phyloP scores from a whole-genome alignment of 371 early-diverging fungal species.

The Thermomucor indicae-seudaticae region DNA sequence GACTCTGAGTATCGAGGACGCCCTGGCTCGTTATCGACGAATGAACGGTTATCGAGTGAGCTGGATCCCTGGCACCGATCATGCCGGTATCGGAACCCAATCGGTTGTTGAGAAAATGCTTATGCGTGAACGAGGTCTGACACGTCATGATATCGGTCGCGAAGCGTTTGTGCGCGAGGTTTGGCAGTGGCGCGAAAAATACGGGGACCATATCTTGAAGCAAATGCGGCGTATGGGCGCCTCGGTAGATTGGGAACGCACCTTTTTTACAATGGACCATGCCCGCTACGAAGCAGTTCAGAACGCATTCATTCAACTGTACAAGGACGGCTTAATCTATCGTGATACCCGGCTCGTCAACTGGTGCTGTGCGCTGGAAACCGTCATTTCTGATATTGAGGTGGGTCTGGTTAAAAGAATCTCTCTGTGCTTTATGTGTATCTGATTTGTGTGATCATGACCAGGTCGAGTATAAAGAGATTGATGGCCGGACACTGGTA shows the following conservation, averaged over 20 bases:
- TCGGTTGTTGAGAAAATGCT: constrained; percentile 92
- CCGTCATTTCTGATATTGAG: constrained; percentile 95
- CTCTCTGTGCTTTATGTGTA: too few relatives aligned
- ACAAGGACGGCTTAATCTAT: constrained; percentile 89
- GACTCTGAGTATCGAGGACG: constrained; percentile 87
- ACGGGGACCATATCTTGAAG: constrained; percentile 56
- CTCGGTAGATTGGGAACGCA: constrained; percentile 80
- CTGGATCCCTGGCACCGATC: constrained; percentile 96
- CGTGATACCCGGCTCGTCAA: constrained; percentile 90
- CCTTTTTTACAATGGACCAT: constrained; percentile 92
- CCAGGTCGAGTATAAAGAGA: constrained; percentile 69
- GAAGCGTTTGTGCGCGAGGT: constrained; percentile 84
- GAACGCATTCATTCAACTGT: constrained; percentile 85
- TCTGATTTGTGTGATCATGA: too few relatives aligned
- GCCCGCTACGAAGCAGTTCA: constrained; percentile 72
- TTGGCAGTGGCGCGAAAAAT: constrained; percentile 82
- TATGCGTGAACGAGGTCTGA: constrained; percentile 51
- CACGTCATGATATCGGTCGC: constrained; percentile 69
- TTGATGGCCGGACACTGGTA: constrained; percentile 57
- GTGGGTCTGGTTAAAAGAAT: too few relatives aligned
- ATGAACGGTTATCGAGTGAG: constrained; percentile 82
- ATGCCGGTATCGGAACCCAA: constrained; percentile 98
- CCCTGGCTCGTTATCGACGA: constrained; percentile 83
- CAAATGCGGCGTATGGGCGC: constrained; percentile 78
- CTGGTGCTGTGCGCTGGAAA: constrained; percentile 93